phyloP scores from a whole-genome alignment of 176 grass and related monocot genomes.

The Miscanthus lutarioriparius region DNA sequence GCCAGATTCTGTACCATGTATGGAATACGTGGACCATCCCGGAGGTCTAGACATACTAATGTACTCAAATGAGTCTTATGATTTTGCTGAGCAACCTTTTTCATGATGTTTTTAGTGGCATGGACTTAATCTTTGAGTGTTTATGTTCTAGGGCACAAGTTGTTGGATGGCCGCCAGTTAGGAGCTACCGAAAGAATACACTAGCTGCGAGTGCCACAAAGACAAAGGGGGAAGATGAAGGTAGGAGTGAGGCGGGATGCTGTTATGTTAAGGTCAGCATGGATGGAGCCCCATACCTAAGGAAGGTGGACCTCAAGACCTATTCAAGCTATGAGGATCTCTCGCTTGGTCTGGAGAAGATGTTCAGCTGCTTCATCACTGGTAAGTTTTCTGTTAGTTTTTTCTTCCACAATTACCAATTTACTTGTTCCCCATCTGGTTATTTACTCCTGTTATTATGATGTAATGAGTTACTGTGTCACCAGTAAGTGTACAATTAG shows the following conservation, averaged over 20 bases:
- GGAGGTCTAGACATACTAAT: background rate
- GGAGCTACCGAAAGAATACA: conserved; percentile 69
- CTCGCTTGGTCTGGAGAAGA: conserved; percentile 66
- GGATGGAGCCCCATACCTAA: conserved; percentile 76
- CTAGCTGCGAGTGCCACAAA: conserved; percentile 50
- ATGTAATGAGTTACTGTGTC: background rate
- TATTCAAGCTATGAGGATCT: conserved; percentile 70
- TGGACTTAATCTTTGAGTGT: conserved; percentile 13
- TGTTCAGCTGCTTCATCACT: conserved; percentile 80
- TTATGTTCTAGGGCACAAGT: conserved; percentile 60
- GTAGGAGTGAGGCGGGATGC: conserved; percentile 49
- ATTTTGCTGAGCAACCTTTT: background rate
- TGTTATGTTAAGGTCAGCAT: conserved; percentile 80
- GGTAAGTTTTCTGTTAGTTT: conserved; percentile 38
- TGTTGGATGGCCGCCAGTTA: conserved; percentile 75
- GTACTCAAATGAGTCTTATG: background rate
- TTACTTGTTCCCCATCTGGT: background rate
- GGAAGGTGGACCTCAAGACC: conserved; percentile 82
- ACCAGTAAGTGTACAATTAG: background rate
- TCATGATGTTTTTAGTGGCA: background rate
- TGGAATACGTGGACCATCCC: background rate
- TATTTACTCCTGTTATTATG: background rate
- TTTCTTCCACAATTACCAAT: background rate
- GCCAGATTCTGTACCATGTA: background rate
- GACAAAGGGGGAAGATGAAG: conserved; percentile 44